These are phyloP conservation scores for Penicillium expansum DNA, from an alignment of 2,329 filamentous ascomycete species.

Conservation along the genomic window DNA sequence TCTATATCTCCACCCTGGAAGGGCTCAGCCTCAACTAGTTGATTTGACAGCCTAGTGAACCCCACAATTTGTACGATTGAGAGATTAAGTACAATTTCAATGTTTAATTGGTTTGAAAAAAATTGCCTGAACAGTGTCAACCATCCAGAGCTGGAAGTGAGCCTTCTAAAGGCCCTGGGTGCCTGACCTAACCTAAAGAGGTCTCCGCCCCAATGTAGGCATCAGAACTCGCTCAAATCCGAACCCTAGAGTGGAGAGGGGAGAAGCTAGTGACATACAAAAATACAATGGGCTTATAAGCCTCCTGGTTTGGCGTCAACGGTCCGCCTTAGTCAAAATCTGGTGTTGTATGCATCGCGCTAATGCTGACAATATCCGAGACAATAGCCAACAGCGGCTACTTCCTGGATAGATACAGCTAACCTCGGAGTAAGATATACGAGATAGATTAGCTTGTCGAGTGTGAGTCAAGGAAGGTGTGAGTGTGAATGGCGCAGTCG, in stretches of 20 bases:
- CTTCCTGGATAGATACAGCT: no score
- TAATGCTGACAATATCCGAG: background rate
- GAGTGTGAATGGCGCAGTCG: background rate
- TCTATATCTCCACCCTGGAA: no score
- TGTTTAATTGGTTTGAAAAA: background rate
- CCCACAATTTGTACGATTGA: background rate
- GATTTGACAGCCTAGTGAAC: background rate
- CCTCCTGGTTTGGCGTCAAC: background rate
- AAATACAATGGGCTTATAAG: background rate
- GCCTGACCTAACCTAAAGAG: background rate
- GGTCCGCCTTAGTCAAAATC: background rate
- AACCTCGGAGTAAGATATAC: background rate
- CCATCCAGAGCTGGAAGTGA: background rate
- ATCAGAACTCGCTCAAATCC: background rate
- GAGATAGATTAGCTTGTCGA: background rate
- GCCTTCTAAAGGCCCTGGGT: background rate
- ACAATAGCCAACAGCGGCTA: slow-evolving; percentile 1
- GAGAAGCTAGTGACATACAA: background rate
- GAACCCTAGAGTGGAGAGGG: no score
- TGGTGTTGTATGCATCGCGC: background rate
- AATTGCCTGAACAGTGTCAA: background rate
- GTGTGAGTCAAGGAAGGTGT: background rate
- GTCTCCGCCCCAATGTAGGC: background rate
- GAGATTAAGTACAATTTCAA: no score
- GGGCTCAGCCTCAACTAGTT: background rate